A percentile compares a stretch with the other conserved stretches of the same genome.
Conservation (phyloP, 208 protist species). For the Trypanosoma theileri region DNA sequence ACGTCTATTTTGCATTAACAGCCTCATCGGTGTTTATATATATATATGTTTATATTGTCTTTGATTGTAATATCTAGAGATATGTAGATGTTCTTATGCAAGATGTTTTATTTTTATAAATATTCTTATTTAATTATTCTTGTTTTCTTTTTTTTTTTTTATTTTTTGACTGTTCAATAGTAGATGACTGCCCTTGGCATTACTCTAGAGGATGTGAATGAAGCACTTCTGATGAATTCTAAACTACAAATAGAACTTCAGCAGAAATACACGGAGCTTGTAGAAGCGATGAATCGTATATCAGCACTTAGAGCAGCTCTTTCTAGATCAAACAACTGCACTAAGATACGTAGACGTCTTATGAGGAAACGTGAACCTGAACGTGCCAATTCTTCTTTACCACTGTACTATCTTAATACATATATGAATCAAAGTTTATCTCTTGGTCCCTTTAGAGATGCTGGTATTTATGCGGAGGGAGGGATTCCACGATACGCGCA, state of each 20-base stretch:
- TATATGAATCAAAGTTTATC: neutral
- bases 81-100: neutral
- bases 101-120: neutral
- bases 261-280: neutral
- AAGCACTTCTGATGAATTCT: slow-evolving; percentile 11
- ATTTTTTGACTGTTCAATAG: too few species aligned
- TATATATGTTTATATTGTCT: too few species aligned
- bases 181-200: neutral
- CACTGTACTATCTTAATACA: neutral
- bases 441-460: slow-evolving; percentile 19
- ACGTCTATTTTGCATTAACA: too few species aligned
- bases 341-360: slow-evolving; percentile 1
- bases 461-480: slow-evolving; percentile 15
- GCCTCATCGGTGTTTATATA: too few species aligned
- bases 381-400: neutral
- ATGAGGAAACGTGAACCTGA: neutral
- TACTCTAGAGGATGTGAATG: slow-evolving; percentile 21
- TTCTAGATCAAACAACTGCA: neutral
- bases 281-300: neutral
- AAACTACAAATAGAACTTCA: slow-evolving; percentile 9
- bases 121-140: neutral
- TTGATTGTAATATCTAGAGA: too few species aligned
- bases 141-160: slow-evolving; percentile 6
- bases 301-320: slow-evolving; percentile 9
- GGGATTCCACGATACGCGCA: slow-evolving; percentile 11